phyloP scores from a whole-genome alignment of 1,284 basidiomycete genomes.

The Naganishia sp. region DNA sequence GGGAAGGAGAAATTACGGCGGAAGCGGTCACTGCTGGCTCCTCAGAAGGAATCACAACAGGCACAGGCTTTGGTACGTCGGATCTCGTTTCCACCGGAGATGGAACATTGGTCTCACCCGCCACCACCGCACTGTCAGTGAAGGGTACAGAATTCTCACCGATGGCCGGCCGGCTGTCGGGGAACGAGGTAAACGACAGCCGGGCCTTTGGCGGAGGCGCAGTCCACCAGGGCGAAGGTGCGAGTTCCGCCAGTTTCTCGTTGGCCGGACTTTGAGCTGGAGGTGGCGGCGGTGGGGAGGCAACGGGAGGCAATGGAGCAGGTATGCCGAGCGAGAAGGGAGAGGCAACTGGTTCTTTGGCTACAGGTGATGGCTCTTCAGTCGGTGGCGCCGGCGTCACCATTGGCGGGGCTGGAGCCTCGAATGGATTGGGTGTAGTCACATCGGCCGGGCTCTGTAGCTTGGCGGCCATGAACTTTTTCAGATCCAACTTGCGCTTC shows the following conservation, averaged over 20 bases:
- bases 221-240: constrained; percentile 18
- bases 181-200: neutral
- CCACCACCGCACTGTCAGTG: too few relatives aligned
- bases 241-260: neutral
- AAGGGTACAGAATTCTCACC: neutral
- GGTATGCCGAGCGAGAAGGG: constrained; percentile 1
- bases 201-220: neutral
- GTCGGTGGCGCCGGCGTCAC: neutral
- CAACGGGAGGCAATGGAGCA: neutral
- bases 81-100: neutral
- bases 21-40: too few relatives aligned
- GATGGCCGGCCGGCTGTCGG: neutral
- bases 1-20: too few relatives aligned
- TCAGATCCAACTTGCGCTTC: constrained; percentile 28
- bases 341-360: neutral
- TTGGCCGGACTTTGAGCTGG: neutral
- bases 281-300: constrained; percentile 14
- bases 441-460: neutral
- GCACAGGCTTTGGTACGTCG: neutral
- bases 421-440: neutral
- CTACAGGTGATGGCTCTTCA: neutral
- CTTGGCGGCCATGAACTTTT: constrained; percentile 29
- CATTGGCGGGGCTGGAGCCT: neutral
- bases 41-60: neutral
- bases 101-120: too few relatives aligned